Conservation (phyloP, 1,284 basidiomycete species). For the Sporisorium exsertum region DNA sequence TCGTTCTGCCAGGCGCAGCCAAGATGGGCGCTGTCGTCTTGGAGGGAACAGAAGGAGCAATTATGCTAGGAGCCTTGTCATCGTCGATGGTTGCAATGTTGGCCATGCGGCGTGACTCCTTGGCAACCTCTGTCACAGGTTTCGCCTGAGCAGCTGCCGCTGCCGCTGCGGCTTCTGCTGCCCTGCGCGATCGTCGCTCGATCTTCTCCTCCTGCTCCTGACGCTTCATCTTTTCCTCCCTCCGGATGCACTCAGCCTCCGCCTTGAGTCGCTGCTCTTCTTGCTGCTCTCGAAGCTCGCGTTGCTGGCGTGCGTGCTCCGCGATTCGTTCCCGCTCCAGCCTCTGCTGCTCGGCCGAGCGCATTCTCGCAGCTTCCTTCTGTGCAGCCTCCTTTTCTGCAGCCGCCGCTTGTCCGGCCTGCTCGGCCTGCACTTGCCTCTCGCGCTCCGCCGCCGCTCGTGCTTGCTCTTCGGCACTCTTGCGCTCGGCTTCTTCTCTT, state of each 20-base stretch:
- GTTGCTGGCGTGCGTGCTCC: slow-evolving; percentile 28
- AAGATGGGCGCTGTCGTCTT: slow-evolving; percentile 24
- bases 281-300: slow-evolving; percentile 27
- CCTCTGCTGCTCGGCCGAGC: slow-evolving; percentile 29
- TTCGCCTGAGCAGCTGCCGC: slow-evolving; percentile 10
- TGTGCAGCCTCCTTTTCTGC: slow-evolving; percentile 28
- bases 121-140: background rate
- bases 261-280: slow-evolving; percentile 28
- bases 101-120: slow-evolving; percentile 11
- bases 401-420: slow-evolving; percentile 27
- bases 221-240: slow-evolving; percentile 6
- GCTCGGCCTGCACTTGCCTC: slow-evolving; percentile 25
- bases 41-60: slow-evolving; percentile 34
- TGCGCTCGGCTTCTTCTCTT: slow-evolving; percentile 44
- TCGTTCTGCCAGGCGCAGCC: slow-evolving; percentile 24
- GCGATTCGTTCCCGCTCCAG: slow-evolving; percentile 39
- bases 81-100: slow-evolving; percentile 12
- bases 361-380: slow-evolving; percentile 13
- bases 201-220: slow-evolving; percentile 6
- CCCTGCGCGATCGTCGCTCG: slow-evolving; percentile 15
- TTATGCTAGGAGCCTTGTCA: slow-evolving; percentile 9
- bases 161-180: slow-evolving; percentile 11
- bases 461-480: slow-evolving; percentile 31
- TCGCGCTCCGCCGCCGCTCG: slow-evolving; percentile 29
- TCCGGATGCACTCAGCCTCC: slow-evolving; percentile 17